These are phyloP conservation scores for Furcasterigmium sp. DNA, from an alignment of 2,329 filamentous ascomycete species.

Conservation along the genomic window DNA sequence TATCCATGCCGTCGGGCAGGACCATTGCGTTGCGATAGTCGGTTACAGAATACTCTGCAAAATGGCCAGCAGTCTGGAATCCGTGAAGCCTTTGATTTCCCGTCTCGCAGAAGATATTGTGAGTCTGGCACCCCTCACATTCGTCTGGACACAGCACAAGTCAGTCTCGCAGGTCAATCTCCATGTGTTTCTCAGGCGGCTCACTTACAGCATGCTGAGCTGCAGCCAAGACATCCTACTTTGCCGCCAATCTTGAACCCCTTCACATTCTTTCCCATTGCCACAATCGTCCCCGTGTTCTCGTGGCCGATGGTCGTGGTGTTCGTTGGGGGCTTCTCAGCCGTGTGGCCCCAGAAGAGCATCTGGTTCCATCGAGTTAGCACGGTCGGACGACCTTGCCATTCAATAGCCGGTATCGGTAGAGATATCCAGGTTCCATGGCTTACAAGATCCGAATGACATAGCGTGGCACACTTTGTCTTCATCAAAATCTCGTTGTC, in stretches of 20 bases:
- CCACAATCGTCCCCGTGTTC: slow-evolving; percentile 56
- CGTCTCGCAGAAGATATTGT: slow-evolving; percentile 13
- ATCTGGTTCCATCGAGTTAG: too few species aligned
- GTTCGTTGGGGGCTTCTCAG: slow-evolving; percentile 11
- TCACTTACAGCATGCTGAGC: slow-evolving; percentile 10
- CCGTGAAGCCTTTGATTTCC: slow-evolving; percentile 16
- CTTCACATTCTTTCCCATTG: slow-evolving; percentile 42
- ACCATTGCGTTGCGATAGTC: slow-evolving; percentile 17
- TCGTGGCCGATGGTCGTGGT: slow-evolving; percentile 47
- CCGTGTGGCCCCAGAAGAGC: slow-evolving; percentile 12
- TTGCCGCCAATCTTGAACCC: slow-evolving; percentile 42
- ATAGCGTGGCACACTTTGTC: slow-evolving; percentile 4
- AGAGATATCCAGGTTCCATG: too few species aligned
- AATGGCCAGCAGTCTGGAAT: slow-evolving; percentile 14
- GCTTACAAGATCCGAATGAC: slow-evolving; percentile 6
- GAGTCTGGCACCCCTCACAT: slow-evolving; percentile 11
- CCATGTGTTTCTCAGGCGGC: too few species aligned
- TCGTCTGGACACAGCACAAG: not conserved
- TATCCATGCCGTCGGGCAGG: slow-evolving; percentile 14
- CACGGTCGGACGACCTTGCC: too few species aligned
- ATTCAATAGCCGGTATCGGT: too few species aligned
- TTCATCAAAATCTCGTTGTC: slow-evolving; percentile 12
- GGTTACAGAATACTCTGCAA: slow-evolving; percentile 15
- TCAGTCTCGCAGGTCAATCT: too few species aligned
- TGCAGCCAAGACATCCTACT: slow-evolving; percentile 29